Evolutionary conservation across 164 flowering plant genomes (phyloP).

Genomic region (Magnolia sinica): DNA sequence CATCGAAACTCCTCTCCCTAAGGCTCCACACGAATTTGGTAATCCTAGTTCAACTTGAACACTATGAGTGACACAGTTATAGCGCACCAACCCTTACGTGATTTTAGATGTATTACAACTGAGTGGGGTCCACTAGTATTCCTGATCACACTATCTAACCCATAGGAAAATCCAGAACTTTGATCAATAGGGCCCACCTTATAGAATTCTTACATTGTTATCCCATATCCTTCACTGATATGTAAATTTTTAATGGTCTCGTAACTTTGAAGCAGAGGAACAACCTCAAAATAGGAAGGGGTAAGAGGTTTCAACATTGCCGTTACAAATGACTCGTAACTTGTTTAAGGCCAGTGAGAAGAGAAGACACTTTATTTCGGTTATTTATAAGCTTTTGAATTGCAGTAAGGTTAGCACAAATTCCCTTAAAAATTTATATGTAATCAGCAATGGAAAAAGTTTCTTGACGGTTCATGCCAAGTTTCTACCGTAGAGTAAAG

Average conservation of each 20-base stretch:
- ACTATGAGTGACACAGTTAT: no score
- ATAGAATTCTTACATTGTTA: no score
- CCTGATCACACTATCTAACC: no score
- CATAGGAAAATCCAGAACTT: no score
- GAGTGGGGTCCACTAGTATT: no score
- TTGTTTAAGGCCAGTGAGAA: background rate
- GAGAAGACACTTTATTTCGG: background rate
- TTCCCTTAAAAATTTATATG: background rate
- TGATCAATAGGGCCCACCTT: no score
- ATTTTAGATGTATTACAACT: no score
- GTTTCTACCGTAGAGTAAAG: background rate
- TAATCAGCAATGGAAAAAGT: background rate
- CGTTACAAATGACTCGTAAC: background rate
- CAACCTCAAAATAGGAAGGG: background rate
- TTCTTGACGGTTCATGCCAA: background rate
- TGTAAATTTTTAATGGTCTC: background rate
- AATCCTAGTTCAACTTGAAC: no score
- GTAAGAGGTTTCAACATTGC: background rate
- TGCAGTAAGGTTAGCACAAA: background rate
- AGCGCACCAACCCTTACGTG: no score
- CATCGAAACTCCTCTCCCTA: no score
- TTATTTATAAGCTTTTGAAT: background rate
- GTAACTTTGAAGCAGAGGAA: background rate
- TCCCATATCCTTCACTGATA: background rate
- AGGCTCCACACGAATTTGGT: no score